Conservation (phyloP, 2,329 filamentous ascomycete species). For the Fusarium napiforme region DNA sequence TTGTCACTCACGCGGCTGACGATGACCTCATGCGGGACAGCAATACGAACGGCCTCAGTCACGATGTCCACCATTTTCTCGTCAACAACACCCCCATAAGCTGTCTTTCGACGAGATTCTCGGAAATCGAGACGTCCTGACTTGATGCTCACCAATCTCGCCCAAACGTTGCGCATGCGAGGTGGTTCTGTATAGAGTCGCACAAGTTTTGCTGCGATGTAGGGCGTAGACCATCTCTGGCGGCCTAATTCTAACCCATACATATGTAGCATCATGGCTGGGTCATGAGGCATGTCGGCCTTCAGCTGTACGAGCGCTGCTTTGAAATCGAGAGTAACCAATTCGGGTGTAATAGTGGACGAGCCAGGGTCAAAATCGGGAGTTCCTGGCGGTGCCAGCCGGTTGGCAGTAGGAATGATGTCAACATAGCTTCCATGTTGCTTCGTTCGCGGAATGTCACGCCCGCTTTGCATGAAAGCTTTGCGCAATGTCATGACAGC, state of each 20-base stretch:
- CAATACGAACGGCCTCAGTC: constrained; percentile 86
- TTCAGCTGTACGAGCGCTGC: constrained; percentile 87
- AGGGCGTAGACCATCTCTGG: constrained; percentile 89
- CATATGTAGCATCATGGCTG: constrained; percentile 89
- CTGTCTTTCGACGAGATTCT: constrained; percentile 76
- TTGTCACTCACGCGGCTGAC: constrained; percentile 95
- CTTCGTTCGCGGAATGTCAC: constrained; percentile 51
- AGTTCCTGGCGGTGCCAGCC: constrained; percentile 53
- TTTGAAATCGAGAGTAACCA: constrained; percentile 85
- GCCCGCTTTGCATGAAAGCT: constrained; percentile 69
- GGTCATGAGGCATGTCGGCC: constrained; percentile 86
- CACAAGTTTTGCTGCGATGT: constrained; percentile 78
- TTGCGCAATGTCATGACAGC: constrained; percentile 79
- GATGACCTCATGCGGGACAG: constrained; percentile 90
- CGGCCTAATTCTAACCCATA: constrained; percentile 84
- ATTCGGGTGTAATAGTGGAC: constrained; percentile 62
- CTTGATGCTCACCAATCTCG: constrained; percentile 85
- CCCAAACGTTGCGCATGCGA: constrained; percentile 85
- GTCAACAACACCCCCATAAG: constrained; percentile 67
- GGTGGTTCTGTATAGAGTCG: constrained; percentile 91
- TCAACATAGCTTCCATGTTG: constrained; percentile 45
- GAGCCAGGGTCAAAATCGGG: constrained; percentile 49
- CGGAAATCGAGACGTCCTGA: constrained; percentile 82
- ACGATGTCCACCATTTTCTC: constrained; percentile 87
- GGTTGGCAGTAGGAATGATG: constrained; percentile 42